Conservation (phyloP, 768 basidiomycete species). For the Tylopilus sp. region DNA sequence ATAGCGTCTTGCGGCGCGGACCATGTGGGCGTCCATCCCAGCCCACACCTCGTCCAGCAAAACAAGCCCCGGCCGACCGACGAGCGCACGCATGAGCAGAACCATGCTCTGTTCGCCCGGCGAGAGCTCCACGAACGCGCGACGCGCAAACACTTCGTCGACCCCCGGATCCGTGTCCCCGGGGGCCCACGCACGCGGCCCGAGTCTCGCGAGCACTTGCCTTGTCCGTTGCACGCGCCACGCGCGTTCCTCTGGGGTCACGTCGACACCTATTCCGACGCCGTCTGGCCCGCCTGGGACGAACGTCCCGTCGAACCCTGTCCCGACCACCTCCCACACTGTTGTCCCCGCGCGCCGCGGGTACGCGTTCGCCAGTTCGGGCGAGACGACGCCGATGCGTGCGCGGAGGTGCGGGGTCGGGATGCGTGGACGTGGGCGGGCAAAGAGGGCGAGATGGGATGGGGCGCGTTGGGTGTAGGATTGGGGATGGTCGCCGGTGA, state of each 20-base stretch:
- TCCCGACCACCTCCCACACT: conserved; percentile 79
- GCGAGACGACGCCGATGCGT: conserved; percentile 77
- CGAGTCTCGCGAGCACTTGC: conserved; percentile 62
- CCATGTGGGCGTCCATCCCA: conserved; percentile 85
- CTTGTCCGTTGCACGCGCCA: conserved; percentile 45
- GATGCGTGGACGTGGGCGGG: conserved; percentile 55
- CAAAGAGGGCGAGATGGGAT: conserved; percentile 55
- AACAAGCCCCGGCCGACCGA: conserved; percentile 67
- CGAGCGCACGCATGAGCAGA: conserved; percentile 82
- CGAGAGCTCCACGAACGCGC: conserved; percentile 60
- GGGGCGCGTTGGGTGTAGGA: conserved; percentile 69
- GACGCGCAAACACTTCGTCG: conserved; percentile 43
- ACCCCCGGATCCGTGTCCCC: not conserved
- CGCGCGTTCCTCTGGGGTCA: conserved; percentile 30
- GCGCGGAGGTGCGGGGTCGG: conserved; percentile 67
- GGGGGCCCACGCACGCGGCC: conserved; percentile 50
- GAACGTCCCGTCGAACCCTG: conserved; percentile 88
- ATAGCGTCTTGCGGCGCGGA: conserved; percentile 59
- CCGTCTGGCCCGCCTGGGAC: conserved; percentile 44
- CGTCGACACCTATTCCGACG: conserved; percentile 47
- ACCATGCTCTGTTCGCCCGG: conserved; percentile 78
- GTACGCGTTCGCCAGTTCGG: conserved; percentile 90
- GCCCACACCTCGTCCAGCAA: conserved; percentile 92
- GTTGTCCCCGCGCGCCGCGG: conserved; percentile 65
- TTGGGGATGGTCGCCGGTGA: conserved; percentile 94